A percentile compares a stretch with the other conserved stretches of the same genome.
Evolutionary conservation across 495 filamentous ascomycete species (phyloP).

Genomic region (Talaromyces thailandensis): DNA sequence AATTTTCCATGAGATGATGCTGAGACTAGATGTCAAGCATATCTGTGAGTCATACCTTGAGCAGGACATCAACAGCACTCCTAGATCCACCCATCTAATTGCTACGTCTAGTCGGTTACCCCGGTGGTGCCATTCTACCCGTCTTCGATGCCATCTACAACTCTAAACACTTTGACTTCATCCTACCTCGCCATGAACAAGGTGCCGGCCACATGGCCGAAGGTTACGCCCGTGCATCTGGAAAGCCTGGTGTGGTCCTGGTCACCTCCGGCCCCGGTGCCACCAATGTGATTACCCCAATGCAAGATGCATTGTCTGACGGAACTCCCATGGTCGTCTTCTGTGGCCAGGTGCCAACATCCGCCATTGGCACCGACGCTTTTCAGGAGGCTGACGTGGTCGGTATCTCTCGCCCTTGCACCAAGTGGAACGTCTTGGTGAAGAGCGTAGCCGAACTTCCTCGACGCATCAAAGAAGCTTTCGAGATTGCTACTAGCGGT

Average conservation of each 20-base stretch:
- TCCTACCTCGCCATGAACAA: slow-evolving; percentile 54
- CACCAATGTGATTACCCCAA: slow-evolving; percentile 53
- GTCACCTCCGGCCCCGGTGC: slow-evolving; percentile 59
- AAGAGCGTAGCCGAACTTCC: slow-evolving; percentile 52
- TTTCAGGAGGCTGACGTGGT: slow-evolving; percentile 60
- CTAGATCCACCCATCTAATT: not conserved
- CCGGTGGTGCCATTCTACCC: slow-evolving; percentile 39
- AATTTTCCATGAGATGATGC: slow-evolving; percentile 99
- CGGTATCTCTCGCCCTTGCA: slow-evolving; percentile 52
- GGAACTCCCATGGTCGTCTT: slow-evolving; percentile 57
- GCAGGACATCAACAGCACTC: not conserved
- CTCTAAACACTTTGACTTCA: slow-evolving; percentile 52
- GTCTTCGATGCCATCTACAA: slow-evolving; percentile 58
- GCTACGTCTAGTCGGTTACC: slow-evolving; percentile 28
- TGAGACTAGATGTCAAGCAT: slow-evolving; percentile 82
- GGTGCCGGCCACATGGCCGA: slow-evolving; percentile 61
- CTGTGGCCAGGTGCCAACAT: slow-evolving; percentile 49
- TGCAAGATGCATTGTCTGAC: slow-evolving; percentile 54
- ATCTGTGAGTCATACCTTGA: slow-evolving; percentile 55
- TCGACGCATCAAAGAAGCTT: slow-evolving; percentile 50
- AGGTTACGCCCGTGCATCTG: slow-evolving; percentile 51
- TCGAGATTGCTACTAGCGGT: slow-evolving; percentile 51
- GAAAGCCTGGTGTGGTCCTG: slow-evolving; percentile 51
- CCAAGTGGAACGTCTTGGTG: slow-evolving; percentile 59
- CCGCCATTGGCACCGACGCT: slow-evolving; percentile 47